phyloP scores from a whole-genome alignment of 2,329 filamentous ascomycete genomes.

The Aureobasidium sp. region DNA sequence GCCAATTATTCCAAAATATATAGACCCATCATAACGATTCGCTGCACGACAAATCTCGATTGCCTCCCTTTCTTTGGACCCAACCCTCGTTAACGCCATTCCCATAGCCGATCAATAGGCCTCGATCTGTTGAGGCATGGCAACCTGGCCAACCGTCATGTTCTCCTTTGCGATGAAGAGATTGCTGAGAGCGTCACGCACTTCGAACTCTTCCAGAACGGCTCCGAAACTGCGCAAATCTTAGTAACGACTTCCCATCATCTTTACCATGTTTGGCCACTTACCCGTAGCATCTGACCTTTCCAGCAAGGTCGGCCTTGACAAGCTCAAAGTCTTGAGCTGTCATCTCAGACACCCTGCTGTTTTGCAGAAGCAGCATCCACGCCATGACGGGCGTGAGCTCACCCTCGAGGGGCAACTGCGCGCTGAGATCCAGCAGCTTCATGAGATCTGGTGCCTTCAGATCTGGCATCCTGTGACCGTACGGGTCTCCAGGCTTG shows the following conservation, averaged over 20 bases:
- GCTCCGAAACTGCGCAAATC: constrained; percentile 52
- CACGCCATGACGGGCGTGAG: constrained; percentile 96
- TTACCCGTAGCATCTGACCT: constrained; percentile 89
- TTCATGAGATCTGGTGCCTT: constrained; percentile 70
- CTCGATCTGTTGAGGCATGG: constrained; percentile 13
- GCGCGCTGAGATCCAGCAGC: constrained; percentile 75
- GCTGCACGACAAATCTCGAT: background rate
- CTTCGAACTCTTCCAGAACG: constrained; percentile 65
- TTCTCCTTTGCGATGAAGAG: constrained; percentile 54
- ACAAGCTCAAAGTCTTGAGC: constrained; percentile 63
- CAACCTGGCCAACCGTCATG: constrained; percentile 13
- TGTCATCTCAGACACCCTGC: constrained; percentile 59
- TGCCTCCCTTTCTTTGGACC: background rate
- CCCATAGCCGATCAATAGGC: constrained; percentile 10
- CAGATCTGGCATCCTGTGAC: constrained; percentile 72
- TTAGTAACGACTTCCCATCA: background rate
- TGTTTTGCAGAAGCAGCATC: constrained; percentile 69
- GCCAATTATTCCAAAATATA: background rate
- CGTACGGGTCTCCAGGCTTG: constrained; percentile 50
- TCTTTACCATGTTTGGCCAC: constrained; percentile 29
- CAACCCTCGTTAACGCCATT: background rate
- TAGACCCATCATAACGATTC: background rate
- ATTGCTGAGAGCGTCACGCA: constrained; percentile 68
- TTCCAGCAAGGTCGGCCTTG: constrained; percentile 65
- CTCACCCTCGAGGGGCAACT: constrained; percentile 70